These are phyloP conservation scores for Stachybotrys chlorohalonatus DNA, from an alignment of 2,329 filamentous ascomycete species.

Conservation along the genomic window DNA sequence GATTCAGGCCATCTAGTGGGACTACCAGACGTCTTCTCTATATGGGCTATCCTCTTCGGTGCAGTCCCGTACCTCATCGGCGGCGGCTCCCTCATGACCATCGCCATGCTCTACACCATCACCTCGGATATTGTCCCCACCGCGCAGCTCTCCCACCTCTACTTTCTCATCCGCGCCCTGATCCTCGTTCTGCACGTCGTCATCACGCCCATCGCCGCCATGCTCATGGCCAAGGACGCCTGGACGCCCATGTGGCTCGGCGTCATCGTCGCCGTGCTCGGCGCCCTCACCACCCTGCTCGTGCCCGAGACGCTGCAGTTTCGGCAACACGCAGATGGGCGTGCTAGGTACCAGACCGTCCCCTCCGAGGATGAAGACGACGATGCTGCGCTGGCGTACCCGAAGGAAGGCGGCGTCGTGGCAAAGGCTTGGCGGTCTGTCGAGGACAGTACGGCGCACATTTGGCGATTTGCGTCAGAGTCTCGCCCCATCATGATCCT, in stretches of 20 bases:
- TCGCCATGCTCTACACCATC: slow-evolving; percentile 36
- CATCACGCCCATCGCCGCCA: slow-evolving; percentile 29
- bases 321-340: slow-evolving; percentile 16
- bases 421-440: slow-evolving; percentile 9
- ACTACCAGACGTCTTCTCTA: slow-evolving; percentile 26
- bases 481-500: slow-evolving; percentile 29
- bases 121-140: slow-evolving; percentile 33
- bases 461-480: slow-evolving; percentile 29
- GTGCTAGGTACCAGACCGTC: slow-evolving; percentile 1
- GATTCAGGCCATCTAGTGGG: slow-evolving; percentile 17
- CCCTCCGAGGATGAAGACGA: background rate
- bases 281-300: slow-evolving; percentile 17
- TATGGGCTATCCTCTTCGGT: slow-evolving; percentile 28
- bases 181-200: slow-evolving; percentile 28
- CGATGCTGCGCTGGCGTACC: background rate
- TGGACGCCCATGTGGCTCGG: slow-evolving; percentile 31
- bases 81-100: slow-evolving; percentile 26
- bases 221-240: slow-evolving; percentile 25
- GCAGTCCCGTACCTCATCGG: slow-evolving; percentile 29
- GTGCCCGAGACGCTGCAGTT: slow-evolving; percentile 34
- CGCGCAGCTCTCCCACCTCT: slow-evolving; percentile 26
- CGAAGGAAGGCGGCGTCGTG: slow-evolving; percentile 7
- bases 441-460: slow-evolving; percentile 18
- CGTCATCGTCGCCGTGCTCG: slow-evolving; percentile 17
- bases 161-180: slow-evolving; percentile 28